A percentile compares a stretch with the other conserved stretches of the same genome.
Conservation (phyloP, 2,329 filamentous ascomycete genomes). For the Pseudogymnoascus sp. region DNA sequence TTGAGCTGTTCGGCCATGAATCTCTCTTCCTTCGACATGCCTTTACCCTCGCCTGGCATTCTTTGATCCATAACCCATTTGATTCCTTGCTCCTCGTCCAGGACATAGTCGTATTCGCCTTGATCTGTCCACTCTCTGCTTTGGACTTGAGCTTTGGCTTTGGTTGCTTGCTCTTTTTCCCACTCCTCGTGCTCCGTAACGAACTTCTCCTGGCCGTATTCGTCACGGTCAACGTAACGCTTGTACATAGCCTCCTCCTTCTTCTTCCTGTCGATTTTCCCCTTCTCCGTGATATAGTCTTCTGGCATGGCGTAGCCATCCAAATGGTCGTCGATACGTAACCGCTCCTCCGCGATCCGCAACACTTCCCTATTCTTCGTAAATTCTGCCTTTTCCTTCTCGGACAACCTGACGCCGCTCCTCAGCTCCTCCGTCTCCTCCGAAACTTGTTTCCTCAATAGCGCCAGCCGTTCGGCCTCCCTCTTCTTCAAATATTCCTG, state of each 20-base stretch:
- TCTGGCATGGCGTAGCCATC: conserved; percentile 92
- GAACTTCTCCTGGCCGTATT: conserved; percentile 79
- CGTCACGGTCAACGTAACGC: conserved; percentile 78
- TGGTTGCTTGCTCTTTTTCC: conserved; percentile 81
- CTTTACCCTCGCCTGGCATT: conserved; percentile 61
- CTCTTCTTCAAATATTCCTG: conserved; percentile 93
- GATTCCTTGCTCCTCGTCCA: conserved; percentile 83
- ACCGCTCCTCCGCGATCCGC: conserved; percentile 71
- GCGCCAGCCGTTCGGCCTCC: conserved; percentile 72
- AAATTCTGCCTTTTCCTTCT: conserved; percentile 78
- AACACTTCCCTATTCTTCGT: conserved; percentile 78
- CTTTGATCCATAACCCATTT: conserved; percentile 71
- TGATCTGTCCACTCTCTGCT: conserved; percentile 66
- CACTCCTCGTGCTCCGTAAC: conserved; percentile 93
- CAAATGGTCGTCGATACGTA: conserved; percentile 80
- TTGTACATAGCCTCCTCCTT: conserved; percentile 88
- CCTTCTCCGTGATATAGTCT: conserved; percentile 90
- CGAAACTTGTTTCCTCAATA: conserved; percentile 82
- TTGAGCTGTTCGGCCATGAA: conserved; percentile 74
- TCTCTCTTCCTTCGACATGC: conserved; percentile 68
- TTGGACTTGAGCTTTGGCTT: conserved; percentile 78
- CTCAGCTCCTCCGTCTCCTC: conserved; percentile 78
- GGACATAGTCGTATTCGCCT: conserved; percentile 82
- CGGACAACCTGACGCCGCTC: conserved; percentile 65
- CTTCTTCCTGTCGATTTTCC: conserved; percentile 75